Evolutionary conservation across 2,329 filamentous ascomycete genomes (phyloP).

Genomic region (Verticillium alfalfae): DNA sequence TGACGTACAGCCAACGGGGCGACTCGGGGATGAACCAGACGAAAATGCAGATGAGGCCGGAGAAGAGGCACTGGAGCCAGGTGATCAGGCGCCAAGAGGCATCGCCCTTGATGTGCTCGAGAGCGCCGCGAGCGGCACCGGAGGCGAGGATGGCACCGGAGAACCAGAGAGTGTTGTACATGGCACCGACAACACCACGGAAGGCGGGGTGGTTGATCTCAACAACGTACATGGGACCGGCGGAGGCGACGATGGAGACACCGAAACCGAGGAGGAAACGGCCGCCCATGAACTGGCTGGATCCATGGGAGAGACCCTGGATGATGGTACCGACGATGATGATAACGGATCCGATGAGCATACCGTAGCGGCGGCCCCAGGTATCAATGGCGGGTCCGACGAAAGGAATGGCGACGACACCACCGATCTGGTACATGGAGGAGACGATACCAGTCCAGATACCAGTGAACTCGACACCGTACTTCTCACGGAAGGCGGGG

Average conservation of each 20-base stretch:
- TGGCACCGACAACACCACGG: constrained; percentile 55
- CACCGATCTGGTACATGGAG: constrained; percentile 45
- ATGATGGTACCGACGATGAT: constrained; percentile 31
- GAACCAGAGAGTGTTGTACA: constrained; percentile 30
- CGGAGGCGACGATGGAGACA: constrained; percentile 52
- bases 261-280: constrained; percentile 52
- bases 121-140: constrained; percentile 35
- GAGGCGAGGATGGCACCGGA: constrained; percentile 38
- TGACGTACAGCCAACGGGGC: constrained; percentile 34
- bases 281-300: constrained; percentile 49
- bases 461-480: constrained; percentile 33
- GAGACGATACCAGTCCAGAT: constrained; percentile 42
- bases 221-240: constrained; percentile 58
- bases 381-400: constrained; percentile 41
- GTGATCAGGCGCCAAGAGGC: constrained; percentile 32
- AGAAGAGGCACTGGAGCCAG: constrained; percentile 31
- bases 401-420: constrained; percentile 40
- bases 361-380: constrained; percentile 40
- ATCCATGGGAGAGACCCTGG: constrained; percentile 25
- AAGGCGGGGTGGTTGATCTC: constrained; percentile 60
- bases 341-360: constrained; percentile 36
- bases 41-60: constrained; percentile 23
- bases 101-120: constrained; percentile 19
- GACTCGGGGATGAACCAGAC: constrained; percentile 25
- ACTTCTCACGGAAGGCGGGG: constrained; percentile 31